Evolutionary conservation across 148 eudicot genomes (phyloP).

Genomic region (Polygonum aviculare): DNA sequence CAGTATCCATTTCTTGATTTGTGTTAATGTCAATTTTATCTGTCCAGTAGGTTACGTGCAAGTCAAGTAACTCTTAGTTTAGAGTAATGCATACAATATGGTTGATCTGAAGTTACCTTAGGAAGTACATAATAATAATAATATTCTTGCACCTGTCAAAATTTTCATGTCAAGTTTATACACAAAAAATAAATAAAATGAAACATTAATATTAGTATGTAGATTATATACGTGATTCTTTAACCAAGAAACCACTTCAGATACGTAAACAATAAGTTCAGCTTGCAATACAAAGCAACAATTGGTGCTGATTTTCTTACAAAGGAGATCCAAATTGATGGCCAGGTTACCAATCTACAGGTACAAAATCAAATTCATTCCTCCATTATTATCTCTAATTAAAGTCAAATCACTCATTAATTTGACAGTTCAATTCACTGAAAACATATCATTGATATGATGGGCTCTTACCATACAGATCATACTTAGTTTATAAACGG

Average conservation of each 20-base stretch:
- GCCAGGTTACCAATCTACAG: constrained; percentile 49
- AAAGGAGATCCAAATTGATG: constrained; percentile 53
- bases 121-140: too few relatives aligned
- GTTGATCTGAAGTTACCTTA: too few relatives aligned
- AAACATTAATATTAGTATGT: not conserved
- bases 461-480: not conserved
- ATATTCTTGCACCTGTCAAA: too few relatives aligned
- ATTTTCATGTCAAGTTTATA: too few relatives aligned
- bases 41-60: too few relatives aligned
- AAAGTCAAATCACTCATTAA: not conserved
- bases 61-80: too few relatives aligned
- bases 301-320: constrained; percentile 83
- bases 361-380: constrained; percentile 15
- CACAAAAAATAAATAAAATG: too few relatives aligned
- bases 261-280: constrained; percentile 59
- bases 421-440: not conserved
- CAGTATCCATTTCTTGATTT: constrained; percentile 21
- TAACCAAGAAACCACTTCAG: constrained; percentile 15
- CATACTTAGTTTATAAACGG: not conserved
- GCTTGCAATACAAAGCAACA: constrained; percentile 64
- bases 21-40: not conserved
- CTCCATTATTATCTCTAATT: not conserved
- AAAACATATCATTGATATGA: not conserved
- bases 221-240: not conserved
- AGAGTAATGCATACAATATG: too few relatives aligned